Evolutionary conservation across 805 yeast genomes (phyloP), one percentile per base, ranked within the genome.

Genomic region (Jamesozyma piceae): DNA sequence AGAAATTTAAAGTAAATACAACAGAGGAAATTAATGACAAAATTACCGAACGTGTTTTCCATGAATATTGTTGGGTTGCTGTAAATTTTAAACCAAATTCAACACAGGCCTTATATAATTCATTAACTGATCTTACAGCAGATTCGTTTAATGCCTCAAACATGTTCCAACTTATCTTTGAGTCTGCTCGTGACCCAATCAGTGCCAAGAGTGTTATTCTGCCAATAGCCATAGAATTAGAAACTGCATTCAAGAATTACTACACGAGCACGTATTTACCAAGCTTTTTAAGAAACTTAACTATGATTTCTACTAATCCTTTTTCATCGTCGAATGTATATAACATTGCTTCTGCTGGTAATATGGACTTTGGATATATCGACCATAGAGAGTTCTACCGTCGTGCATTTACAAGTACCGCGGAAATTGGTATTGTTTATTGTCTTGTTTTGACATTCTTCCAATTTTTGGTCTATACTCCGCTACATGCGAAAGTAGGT

Each of bases 391-490:
- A 84, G 2, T 66, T 64, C 41, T 58, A 60, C 0, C 65, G 75
- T 50, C 66, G 74, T 3, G 76, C 74, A 3, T 55, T 78, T 11
- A 49, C 72, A 29, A 87, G 87, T 0, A 87, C 89, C 5, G 59
- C 76, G 1, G 89, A 82, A 58, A 78, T 83, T 44, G 92, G 94
- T 42, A 69, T 82, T 45, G 79, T 85, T 58, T 83, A 76, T 55
- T 65, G 80, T 55, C 72, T 83, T 50, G 77, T 84, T 55, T 57
- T 82, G 42, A 76, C 90, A 3, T 80, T 83, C 57, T 80, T 83
- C 72, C 80, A 78, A 51, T 73, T 80, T 51, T 73, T 59, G 35
- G 73, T 82, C 66, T 79, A 79, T 56, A 63, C 63, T 10, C 73
- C 72, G 24, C 50, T 78, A 18, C 82, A 83, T 55, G 65, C 63